These are phyloP conservation scores for Casuarina equisetifolia DNA, from an alignment of 306 rosid genomes.

Conservation along the genomic window DNA sequence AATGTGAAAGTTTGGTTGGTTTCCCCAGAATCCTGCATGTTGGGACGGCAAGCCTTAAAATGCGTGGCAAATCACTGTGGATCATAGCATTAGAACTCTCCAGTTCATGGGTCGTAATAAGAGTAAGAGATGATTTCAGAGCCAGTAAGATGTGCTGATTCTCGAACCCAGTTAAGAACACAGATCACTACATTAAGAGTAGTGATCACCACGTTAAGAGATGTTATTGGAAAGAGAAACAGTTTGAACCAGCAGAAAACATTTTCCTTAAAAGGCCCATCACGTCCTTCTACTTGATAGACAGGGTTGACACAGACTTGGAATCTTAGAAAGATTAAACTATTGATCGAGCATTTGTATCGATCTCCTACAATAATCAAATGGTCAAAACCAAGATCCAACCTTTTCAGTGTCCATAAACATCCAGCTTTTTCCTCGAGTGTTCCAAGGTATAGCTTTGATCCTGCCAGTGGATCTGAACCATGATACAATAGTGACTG, in stretches of 20 bases:
- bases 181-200: background rate
- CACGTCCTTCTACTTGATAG: too few relatives aligned
- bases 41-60: background rate
- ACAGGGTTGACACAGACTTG: too few relatives aligned
- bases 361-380: background rate
- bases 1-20: constrained; percentile 4
- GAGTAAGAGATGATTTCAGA: background rate
- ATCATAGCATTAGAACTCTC: too few relatives aligned
- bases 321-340: too few relatives aligned
- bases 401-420: background rate
- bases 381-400: background rate
- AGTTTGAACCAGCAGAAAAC: background rate
- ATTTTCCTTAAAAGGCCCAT: too few relatives aligned
- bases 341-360: too few relatives aligned
- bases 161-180: background rate
- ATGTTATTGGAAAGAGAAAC: background rate
- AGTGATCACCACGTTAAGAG: constrained; percentile 9
- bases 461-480: background rate
- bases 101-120: background rate
- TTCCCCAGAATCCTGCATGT: constrained; percentile 8
- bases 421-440: background rate
- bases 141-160: constrained; percentile 1
- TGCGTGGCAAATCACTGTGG: background rate
- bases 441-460: background rate
- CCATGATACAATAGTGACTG: background rate